Percentiles rank a stretch among this genome's conserved stretches.
phyloP scores from a whole-genome alignment of 495 filamentous ascomycete species.

The Neurospora sp. region DNA sequence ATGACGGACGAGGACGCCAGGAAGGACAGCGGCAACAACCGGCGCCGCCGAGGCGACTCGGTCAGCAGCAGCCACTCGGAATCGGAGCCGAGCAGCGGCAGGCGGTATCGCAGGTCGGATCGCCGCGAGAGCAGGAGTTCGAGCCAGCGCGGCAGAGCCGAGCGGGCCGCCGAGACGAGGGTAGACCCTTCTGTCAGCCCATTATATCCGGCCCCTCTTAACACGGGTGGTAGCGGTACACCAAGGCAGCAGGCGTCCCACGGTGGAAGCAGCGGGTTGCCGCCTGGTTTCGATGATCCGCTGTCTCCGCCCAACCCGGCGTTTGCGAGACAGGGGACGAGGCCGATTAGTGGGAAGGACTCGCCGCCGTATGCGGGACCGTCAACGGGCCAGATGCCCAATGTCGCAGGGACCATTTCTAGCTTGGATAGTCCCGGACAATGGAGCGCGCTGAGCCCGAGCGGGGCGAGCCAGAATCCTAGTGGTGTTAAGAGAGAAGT shows the following conservation, averaged over 20 bases:
- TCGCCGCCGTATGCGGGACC: slow-evolving; percentile 44
- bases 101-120: slow-evolving; percentile 28
- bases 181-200: slow-evolving; percentile 15
- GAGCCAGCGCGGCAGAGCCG: slow-evolving; percentile 26
- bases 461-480: slow-evolving; percentile 13
- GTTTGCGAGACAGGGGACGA: slow-evolving; percentile 21
- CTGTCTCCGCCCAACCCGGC: slow-evolving; percentile 38
- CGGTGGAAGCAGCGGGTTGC: not conserved
- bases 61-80: slow-evolving; percentile 39
- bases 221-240: not conserved
- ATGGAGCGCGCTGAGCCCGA: slow-evolving; percentile 27
- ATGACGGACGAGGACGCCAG: slow-evolving; percentile 73
- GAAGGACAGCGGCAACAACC: slow-evolving; percentile 10
- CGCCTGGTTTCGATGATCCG: slow-evolving; percentile 12
- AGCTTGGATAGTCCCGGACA: slow-evolving; percentile 25
- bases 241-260: not conserved
- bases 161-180: slow-evolving; percentile 29
- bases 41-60: slow-evolving; percentile 33
- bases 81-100: slow-evolving; percentile 28
- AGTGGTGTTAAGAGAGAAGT: not conserved
- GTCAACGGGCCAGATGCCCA: slow-evolving; percentile 25
- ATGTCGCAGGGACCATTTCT: slow-evolving; percentile 28
- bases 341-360: slow-evolving; percentile 28
- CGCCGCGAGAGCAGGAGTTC: slow-evolving; percentile 24
- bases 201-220: slow-evolving; percentile 1